Conservation (phyloP, 2,329 filamentous ascomycete species). For the Colletotrichum brevisporum region DNA sequence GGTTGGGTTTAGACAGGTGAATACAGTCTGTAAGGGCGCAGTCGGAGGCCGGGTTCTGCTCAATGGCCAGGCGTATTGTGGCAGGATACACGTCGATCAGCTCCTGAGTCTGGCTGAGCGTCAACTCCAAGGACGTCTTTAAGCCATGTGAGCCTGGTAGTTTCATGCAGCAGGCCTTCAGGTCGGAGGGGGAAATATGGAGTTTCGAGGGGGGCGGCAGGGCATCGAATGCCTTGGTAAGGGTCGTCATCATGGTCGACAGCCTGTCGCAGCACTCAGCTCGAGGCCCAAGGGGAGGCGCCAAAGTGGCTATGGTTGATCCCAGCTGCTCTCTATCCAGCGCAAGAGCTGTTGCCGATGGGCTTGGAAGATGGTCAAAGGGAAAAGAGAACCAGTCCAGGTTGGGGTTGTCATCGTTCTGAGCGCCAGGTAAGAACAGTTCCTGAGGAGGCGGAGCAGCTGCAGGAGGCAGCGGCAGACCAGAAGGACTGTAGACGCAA, state of each 20-base stretch:
- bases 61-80: conserved; percentile 43
- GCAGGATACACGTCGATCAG: conserved; percentile 54
- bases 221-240: conserved; percentile 15
- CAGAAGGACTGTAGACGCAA: conserved; percentile 60
- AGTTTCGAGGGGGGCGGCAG: conserved; percentile 24
- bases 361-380: conserved; percentile 15
- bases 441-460: conserved; percentile 44
- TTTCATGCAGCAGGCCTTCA: conserved; percentile 44
- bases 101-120: conserved; percentile 52
- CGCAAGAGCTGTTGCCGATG: too few relatives aligned
- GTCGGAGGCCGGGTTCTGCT: conserved; percentile 16
- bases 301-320: too few relatives aligned
- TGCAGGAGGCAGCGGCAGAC: conserved; percentile 40
- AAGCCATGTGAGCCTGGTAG: conserved; percentile 46
- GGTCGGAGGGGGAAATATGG: conserved; percentile 43
- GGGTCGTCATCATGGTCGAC: conserved; percentile 8
- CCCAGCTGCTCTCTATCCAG: too few relatives aligned
- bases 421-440: conserved; percentile 20
- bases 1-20: conserved; percentile 44
- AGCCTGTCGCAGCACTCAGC: conserved; percentile 19
- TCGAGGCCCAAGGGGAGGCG: background rate
- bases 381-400: conserved; percentile 27
- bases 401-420: background rate
- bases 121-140: conserved; percentile 49
- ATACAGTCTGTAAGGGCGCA: conserved; percentile 53